Evolutionary conservation across 495 filamentous ascomycete genomes (phyloP).

Genomic region (Lasiosphaeriaceae sp.): DNA sequence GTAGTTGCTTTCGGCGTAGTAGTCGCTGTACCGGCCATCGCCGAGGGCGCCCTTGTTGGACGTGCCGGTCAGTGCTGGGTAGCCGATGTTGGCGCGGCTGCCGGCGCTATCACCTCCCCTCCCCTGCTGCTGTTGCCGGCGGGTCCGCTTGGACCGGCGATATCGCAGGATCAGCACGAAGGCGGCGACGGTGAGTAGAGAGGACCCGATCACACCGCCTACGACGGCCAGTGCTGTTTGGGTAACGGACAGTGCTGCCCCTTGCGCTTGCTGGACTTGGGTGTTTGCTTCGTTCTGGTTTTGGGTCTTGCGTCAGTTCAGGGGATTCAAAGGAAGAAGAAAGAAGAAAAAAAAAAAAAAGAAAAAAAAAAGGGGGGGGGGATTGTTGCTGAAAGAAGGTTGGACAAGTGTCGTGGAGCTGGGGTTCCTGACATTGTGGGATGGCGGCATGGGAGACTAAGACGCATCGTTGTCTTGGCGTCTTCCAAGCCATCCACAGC

Average conservation of each 20-base stretch:
- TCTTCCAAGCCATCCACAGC: not conserved
- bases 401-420: too few species aligned
- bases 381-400: too few species aligned
- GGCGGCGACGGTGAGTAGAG: slow-evolving; percentile 31
- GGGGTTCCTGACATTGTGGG: not conserved
- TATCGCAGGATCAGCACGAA: slow-evolving; percentile 34
- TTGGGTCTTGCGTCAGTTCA: slow-evolving; percentile 4
- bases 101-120: not conserved
- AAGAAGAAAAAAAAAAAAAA: not conserved
- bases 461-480: not conserved
- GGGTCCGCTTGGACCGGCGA: slow-evolving; percentile 20
- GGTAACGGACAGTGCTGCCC: slow-evolving; percentile 31
- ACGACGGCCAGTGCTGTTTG: slow-evolving; percentile 38
- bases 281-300: slow-evolving; percentile 25
- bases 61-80: slow-evolving; percentile 11
- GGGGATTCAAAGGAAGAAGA: not conserved
- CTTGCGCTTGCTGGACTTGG: slow-evolving; percentile 28
- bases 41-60: not conserved
- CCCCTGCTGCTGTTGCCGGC: not conserved
- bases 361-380: too few species aligned
- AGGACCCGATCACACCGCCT: slow-evolving; percentile 38
- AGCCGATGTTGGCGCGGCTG: slow-evolving; percentile 11
- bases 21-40: slow-evolving; percentile 3
- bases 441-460: not conserved
- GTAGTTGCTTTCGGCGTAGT: slow-evolving; percentile 9